Conservation (phyloP, 2,329 filamentous ascomycete genomes). For the Pseudohalonectria lignicola region DNA sequence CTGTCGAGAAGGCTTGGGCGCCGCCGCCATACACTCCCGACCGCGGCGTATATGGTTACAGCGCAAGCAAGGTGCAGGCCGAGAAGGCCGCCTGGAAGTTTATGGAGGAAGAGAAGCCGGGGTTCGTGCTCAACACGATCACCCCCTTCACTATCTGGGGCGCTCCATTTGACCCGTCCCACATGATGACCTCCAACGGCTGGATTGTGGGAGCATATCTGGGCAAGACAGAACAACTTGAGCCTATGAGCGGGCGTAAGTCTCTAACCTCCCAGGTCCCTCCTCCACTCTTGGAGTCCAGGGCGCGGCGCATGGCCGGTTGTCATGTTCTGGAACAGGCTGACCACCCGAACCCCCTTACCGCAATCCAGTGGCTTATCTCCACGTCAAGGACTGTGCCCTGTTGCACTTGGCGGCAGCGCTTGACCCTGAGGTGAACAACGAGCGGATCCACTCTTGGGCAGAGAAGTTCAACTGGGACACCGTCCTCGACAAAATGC, state of each 20-base stretch:
- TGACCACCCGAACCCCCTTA: neutral
- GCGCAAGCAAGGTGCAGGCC: conserved; percentile 8
- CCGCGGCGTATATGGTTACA: conserved; percentile 5
- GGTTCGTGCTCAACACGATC: conserved; percentile 10
- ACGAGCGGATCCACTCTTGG: conserved; percentile 14
- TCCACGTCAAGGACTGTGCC: conserved; percentile 4
- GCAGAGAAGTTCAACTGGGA: conserved; percentile 11
- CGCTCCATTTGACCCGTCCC: neutral
- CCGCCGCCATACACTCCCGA: conserved; percentile 1
- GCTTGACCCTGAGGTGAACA: conserved; percentile 10
- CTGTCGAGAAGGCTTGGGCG: conserved; percentile 6
- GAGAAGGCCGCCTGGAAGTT: conserved; percentile 9
- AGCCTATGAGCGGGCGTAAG: no score
- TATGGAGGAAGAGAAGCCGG: conserved; percentile 6
- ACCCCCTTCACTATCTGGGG: conserved; percentile 3
- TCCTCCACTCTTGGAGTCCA: neutral
- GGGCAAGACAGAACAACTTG: no score
- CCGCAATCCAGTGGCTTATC: neutral
- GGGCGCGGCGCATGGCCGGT: neutral
- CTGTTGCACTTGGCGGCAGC: conserved; percentile 14
- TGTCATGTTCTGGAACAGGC: neutral
- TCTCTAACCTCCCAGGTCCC: neutral
- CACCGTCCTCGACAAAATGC: conserved; percentile 8
- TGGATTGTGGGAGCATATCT: conserved; percentile 4
- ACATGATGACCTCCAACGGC: neutral